Evolutionary conservation across 2,329 filamentous ascomycete genomes (phyloP), one percentile per base, ranked within the genome.

Genomic region (Xylariaceae sp.): DNA sequence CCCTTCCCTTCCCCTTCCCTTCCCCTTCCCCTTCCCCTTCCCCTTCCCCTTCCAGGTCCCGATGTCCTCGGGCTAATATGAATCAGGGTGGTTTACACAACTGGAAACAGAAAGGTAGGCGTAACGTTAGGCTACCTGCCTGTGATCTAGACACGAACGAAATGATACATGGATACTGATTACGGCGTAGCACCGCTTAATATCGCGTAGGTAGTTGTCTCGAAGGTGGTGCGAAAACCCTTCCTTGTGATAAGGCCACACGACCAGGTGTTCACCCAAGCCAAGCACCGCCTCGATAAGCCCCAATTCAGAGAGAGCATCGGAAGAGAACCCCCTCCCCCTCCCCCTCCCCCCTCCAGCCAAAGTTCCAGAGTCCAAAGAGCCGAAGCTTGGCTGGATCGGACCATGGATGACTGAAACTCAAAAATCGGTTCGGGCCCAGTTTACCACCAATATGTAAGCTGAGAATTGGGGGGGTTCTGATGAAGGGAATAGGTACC

Each of bases 261-360:
- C 43, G 34, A 49, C 41, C 12, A 43, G 19, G 19, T 37, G 43
- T 45, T 30, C 32, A 37, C 47, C 50, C 40, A 37, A 44, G 31
- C 37, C 43, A 43, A 11, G 35, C 19, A 37, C 35, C 35, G 29
- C 50, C 35, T 53, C 48, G 30, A 51, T 49, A 11, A 52, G 51
- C 42, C 50, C 3, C 8, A 7, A 50, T 43, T 27, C 32, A 30
- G 50, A 7, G 11, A 37, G 35, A 35, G 42, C 47, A 48, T 51
- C 39, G 40, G 39, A 27, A 55, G 49, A 53, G 3, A 6, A 37
- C 35, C 50, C 50, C 12, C 27, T 2, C 42, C 40, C 47, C 49
- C 42, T 1, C 19, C 19, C 19, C 19, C 19, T 19, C 19, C 19
- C 19, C 19, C 19, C 19, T 19, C 19, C 19, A 19, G 19, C 19